A percentile compares a stretch with the other conserved stretches of the same genome.
These are phyloP conservation scores for Scytalidium sp. DNA, from an alignment of 2,329 filamentous ascomycete genomes.

Conservation along the genomic window DNA sequence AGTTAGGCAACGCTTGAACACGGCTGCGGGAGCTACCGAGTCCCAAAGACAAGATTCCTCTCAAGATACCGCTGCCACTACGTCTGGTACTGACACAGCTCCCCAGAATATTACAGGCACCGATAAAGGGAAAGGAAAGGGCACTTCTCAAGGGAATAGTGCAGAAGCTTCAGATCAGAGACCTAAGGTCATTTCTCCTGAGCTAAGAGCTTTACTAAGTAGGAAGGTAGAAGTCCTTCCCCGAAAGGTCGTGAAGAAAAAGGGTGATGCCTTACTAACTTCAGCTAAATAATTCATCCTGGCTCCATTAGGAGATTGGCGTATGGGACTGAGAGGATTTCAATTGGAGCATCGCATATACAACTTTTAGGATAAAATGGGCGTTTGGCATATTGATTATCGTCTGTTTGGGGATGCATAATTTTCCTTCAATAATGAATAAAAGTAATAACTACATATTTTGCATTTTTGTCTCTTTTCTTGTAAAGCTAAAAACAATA, in stretches of 20 bases:
- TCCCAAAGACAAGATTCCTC: not conserved
- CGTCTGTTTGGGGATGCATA: too few species aligned
- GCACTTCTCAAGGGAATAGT: conserved; percentile 10
- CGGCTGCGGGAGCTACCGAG: not conserved
- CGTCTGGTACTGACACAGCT: conserved; percentile 32
- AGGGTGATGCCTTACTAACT: too few species aligned
- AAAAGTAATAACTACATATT: too few species aligned
- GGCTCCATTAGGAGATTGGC: too few species aligned
- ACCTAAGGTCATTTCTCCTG: conserved; percentile 57
- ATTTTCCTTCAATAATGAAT: too few species aligned
- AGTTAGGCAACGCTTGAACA: conserved; percentile 23
- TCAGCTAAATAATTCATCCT: too few species aligned
- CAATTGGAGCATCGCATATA: too few species aligned
- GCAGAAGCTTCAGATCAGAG: conserved; percentile 22
- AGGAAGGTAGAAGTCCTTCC: conserved; percentile 45
- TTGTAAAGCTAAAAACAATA: too few species aligned
- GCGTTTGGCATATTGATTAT: too few species aligned
- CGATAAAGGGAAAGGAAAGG: conserved; percentile 14
- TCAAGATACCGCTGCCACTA: conserved; percentile 9
- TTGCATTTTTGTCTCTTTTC: too few species aligned
- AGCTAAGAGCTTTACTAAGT: conserved; percentile 59
- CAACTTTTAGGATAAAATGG: too few species aligned
- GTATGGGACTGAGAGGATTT: too few species aligned
- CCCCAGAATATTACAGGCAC: conserved; percentile 22
- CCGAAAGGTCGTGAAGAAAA: conserved; percentile 27